Evolutionary conservation across 768 basidiomycete genomes (phyloP).

Genomic region (Phallus indusiatus): DNA sequence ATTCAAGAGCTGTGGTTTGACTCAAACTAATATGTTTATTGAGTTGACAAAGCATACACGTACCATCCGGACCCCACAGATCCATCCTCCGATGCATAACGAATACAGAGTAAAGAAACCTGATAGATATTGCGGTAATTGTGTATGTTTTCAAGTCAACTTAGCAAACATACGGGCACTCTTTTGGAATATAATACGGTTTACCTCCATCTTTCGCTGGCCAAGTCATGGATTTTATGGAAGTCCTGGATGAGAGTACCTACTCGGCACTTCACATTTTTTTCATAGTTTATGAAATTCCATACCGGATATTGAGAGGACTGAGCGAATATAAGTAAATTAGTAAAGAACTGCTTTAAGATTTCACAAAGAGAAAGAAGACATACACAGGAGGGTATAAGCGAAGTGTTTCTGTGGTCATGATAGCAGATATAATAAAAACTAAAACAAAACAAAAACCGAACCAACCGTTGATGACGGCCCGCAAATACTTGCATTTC

Average conservation of each 20-base stretch:
- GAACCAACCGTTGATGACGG: slow-evolving; percentile 53
- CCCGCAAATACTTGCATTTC: slow-evolving; percentile 30
- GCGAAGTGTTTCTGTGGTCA: background rate
- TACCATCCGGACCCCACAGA: slow-evolving; percentile 30
- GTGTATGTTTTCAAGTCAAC: background rate
- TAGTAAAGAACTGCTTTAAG: background rate
- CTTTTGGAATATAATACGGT: slow-evolving; percentile 3
- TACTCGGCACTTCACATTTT: background rate
- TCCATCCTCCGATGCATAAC: slow-evolving; percentile 31
- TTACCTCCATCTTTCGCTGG: slow-evolving; percentile 2
- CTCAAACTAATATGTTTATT: background rate
- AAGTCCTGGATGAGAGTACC: background rate
- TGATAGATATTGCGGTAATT: background rate
- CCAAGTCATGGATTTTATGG: background rate
- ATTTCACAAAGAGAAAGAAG: background rate
- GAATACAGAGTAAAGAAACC: slow-evolving; percentile 16
- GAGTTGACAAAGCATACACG: background rate
- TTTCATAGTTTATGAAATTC: too few relatives aligned
- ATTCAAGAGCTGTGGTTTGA: slow-evolving; percentile 10
- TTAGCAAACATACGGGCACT: background rate
- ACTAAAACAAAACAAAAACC: background rate
- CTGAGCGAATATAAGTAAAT: background rate
- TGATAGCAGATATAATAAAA: background rate
- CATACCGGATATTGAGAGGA: slow-evolving; percentile 2
- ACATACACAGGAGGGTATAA: background rate